phyloP scores from a whole-genome alignment of 192 early-diverging fungal genomes.

The Helicostylum pulchrum region DNA sequence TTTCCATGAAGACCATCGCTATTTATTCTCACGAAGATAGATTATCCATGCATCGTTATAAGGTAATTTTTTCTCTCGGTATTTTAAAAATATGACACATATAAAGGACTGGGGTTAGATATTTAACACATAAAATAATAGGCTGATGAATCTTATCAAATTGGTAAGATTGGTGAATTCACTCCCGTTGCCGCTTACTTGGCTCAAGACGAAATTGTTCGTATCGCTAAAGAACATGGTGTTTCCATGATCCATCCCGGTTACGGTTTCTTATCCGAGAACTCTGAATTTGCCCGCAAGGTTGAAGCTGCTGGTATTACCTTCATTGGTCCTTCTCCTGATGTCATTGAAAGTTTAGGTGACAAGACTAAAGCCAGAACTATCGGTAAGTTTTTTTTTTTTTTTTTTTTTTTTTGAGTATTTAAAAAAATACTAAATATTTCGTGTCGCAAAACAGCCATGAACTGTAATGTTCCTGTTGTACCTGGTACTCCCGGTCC shows the following conservation, averaged over 20 bases:
- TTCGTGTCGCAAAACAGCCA: too few relatives aligned
- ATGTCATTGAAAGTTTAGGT: slow-evolving; percentile 84
- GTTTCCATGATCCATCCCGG: slow-evolving; percentile 92
- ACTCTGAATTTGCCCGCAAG: slow-evolving; percentile 87
- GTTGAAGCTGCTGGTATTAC: slow-evolving; percentile 87
- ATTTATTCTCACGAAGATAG: slow-evolving; percentile 92
- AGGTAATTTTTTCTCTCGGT: slow-evolving; percentile 48
- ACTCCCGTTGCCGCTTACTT: slow-evolving; percentile 96
- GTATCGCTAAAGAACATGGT: slow-evolving; percentile 76
- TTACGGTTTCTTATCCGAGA: slow-evolving; percentile 96
- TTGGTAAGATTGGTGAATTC: slow-evolving; percentile 74
- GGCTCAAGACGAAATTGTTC: slow-evolving; percentile 88
- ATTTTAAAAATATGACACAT: neutral
- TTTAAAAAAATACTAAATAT: slow-evolving; percentile 8
- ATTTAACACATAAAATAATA: slow-evolving; percentile 15
- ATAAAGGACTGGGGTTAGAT: neutral
- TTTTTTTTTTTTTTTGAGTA: slow-evolving; percentile 6
- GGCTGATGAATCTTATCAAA: slow-evolving; percentile 96
- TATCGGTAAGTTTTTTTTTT: slow-evolving; percentile 59
- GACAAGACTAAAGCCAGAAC: slow-evolving; percentile 93
- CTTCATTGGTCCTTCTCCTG: slow-evolving; percentile 83
- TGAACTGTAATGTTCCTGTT: slow-evolving; percentile 79
- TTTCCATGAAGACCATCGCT: slow-evolving; percentile 85
- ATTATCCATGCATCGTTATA: slow-evolving; percentile 89
- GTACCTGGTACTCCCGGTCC: slow-evolving; percentile 93